Base-by-base conservation (phyloP, 495 filamentous ascomycete species). In the Pseudotulostoma volvatum region DNA sequence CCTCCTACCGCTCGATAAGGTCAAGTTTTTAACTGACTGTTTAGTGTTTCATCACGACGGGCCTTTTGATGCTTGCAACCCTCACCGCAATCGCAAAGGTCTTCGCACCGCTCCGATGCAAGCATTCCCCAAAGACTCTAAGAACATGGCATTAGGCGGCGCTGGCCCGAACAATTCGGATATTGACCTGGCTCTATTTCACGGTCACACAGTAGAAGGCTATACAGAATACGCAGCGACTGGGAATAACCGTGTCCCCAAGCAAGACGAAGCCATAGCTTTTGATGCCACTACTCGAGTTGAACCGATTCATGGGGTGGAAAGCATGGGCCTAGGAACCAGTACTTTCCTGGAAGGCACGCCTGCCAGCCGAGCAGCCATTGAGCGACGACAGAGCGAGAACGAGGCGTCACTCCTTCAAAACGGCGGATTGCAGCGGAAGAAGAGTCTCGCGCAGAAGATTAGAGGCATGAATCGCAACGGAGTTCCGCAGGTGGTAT, bases 11-110 rank as follows among this genome's bases (percentile, higher is more conserved):
- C 32, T 18, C 36, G 8, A 11, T 2, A 23, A 13, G 7, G 16
- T 25, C 9, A 31, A 13, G 32, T 9, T n/a, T 5, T 7, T 39
- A 19, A 34, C 28, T 42, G 36, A 13, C 50, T 44, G 15, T 39
- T 14, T 42, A 94, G 88, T 96, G 53, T 94, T 99, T 59, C 92
- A 99, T 44, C 92, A 99, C 53, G 92, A 99, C 53, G 92, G 92
- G 17, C 92, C 92, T 7, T 99, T 94, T 49, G 92, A 99, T 61
- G 92, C 92, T 11, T 90, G 86, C 59, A 95, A 95, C 48, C 88
- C 92, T 4, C 80, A 90, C 55, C 81, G 92, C 42, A 99, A 99
- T 54, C 76, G 83, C 35, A 83, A 81, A 49, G 82, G 80, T 37
- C 71, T 78, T 44, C 73, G 77, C 40, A 76, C 81, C 19, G 85